Evolutionary conservation across 2,329 filamentous ascomycete genomes (phyloP).

Genomic region (Alternaria infectoria): DNA sequence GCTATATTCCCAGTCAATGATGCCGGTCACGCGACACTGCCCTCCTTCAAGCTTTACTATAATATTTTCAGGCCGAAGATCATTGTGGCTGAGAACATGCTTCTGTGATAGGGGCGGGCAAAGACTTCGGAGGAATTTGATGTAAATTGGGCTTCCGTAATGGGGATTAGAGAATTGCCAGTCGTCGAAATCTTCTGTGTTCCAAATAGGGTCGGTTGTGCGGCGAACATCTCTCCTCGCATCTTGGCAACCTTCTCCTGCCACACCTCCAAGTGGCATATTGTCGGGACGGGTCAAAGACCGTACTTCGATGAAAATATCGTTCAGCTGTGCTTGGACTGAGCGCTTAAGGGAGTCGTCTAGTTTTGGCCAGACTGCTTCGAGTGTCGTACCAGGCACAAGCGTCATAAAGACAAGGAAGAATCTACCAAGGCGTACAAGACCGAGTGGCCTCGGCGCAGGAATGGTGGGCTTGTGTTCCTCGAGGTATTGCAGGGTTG

Average conservation of each 20-base stretch:
- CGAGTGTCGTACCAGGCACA: neutral
- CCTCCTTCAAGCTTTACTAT: neutral
- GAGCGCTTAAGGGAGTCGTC: neutral
- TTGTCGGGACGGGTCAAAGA: neutral
- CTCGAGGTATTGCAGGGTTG: neutral
- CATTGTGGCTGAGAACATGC: neutral
- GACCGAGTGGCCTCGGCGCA: neutral
- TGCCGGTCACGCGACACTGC: neutral
- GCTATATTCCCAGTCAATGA: neutral
- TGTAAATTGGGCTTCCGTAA: neutral
- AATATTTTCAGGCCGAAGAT: neutral
- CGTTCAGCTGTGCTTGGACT: neutral
- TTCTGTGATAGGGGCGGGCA: neutral
- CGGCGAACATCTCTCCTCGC: neutral
- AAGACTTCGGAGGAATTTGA: neutral
- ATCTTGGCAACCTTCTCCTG: slow-evolving; percentile 1
- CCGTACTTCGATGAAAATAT: neutral
- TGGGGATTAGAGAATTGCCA: neutral
- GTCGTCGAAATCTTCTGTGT: neutral
- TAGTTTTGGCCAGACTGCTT: neutral
- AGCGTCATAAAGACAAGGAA: neutral
- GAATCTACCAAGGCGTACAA: neutral
- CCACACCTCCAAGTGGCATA: neutral
- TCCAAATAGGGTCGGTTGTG: neutral
- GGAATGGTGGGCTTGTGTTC: neutral